phyloP scores from a whole-genome alignment of 2,329 filamentous ascomycete species.

The Colletotrichum tanaceti region DNA sequence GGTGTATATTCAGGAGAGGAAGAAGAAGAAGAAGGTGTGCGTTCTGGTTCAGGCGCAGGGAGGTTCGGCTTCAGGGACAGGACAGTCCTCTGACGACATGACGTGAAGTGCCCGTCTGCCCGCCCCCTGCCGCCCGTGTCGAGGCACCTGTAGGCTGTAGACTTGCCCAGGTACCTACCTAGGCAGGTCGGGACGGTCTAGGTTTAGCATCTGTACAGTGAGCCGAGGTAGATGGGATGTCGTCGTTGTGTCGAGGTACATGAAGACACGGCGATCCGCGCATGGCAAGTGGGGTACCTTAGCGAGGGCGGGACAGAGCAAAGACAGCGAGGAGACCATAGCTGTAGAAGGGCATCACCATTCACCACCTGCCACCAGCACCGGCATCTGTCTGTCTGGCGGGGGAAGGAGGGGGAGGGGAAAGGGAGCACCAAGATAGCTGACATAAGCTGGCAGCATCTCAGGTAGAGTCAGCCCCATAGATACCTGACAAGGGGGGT shows the following conservation, averaged over 20 bases:
- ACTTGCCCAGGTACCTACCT: no score
- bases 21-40: not conserved
- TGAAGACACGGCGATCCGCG: not conserved
- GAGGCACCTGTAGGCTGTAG: no score
- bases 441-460: no score
- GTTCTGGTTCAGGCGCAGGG: not conserved
- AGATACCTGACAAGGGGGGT: no score
- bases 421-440: no score
- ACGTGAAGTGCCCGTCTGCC: no score
- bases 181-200: no score
- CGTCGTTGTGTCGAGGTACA: constrained; percentile 12
- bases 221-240: no score
- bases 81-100: constrained; percentile 28
- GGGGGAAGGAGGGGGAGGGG: constrained; percentile 6
- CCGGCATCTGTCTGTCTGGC: not conserved
- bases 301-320: not conserved
- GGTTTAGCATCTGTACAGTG: no score
- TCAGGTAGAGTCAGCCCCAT: no score
- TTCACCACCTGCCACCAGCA: no score
- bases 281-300: constrained; percentile 2
- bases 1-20: not conserved
- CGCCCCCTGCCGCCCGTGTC: no score
- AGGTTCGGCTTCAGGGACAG: not conserved
- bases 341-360: not conserved
- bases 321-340: not conserved